phyloP scores from a whole-genome alignment of 768 basidiomycete genomes.

The Pleurotus sapidus region DNA sequence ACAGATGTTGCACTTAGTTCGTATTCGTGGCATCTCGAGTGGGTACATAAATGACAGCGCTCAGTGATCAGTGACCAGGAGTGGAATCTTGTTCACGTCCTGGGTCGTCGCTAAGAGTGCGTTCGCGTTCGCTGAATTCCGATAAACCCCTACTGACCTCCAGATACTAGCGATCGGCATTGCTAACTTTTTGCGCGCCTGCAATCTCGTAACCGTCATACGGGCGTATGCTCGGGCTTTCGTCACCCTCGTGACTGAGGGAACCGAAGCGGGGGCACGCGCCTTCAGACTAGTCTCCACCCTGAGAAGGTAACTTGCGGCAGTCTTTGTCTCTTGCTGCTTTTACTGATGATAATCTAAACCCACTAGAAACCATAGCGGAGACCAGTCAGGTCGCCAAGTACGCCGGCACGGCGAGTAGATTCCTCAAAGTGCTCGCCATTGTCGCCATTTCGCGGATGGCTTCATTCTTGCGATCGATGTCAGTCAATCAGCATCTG shows the following conservation, averaged over 20 bases:
- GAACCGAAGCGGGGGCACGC: not conserved
- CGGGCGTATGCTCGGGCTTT: not conserved
- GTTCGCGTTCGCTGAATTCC: not conserved
- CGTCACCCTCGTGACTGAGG: constrained; percentile 2
- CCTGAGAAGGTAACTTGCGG: not conserved
- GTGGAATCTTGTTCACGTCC: constrained; percentile 6
- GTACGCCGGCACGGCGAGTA: not conserved
- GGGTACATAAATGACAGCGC: not conserved
- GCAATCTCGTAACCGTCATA: not conserved
- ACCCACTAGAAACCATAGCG: not conserved
- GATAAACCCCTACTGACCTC: not conserved
- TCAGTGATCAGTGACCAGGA: not conserved
- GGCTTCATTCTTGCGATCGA: constrained; percentile 8
- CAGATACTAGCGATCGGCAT: not conserved
- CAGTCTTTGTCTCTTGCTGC: not conserved
- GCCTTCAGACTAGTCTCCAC: not conserved
- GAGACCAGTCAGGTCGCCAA: constrained; percentile 4
- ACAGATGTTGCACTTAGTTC: constrained; percentile 1
- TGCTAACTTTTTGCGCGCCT: constrained; percentile 1
- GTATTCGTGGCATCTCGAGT: not conserved
- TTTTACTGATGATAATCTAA: not conserved
- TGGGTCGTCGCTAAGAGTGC: constrained; percentile 1
- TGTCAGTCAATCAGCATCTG: not conserved
- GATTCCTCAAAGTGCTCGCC: constrained; percentile 5
- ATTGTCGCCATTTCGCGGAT: constrained; percentile 8